These are phyloP conservation scores for Thalia dealbata DNA, from an alignment of 176 grass and related monocot species.

Conservation along the genomic window DNA sequence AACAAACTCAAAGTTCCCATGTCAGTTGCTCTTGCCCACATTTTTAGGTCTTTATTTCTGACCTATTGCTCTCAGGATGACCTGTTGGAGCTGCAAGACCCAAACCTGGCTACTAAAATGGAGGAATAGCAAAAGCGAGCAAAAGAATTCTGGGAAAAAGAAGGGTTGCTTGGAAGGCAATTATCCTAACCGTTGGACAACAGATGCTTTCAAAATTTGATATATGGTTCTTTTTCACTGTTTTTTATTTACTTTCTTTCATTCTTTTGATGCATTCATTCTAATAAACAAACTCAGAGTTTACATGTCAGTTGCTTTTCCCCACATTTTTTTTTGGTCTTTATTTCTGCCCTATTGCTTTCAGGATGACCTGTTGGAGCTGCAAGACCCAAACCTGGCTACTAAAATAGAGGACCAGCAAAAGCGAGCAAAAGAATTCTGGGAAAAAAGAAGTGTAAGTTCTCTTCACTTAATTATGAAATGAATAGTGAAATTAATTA, in stretches of 20 bases:
- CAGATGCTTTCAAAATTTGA: too few relatives aligned
- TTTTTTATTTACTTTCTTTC: not conserved
- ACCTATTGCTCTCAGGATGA: slow-evolving; percentile 50
- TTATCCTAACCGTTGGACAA: slow-evolving; percentile 99
- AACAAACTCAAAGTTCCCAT: too few relatives aligned
- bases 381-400: slow-evolving; percentile 69
- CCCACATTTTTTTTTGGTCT: not conserved
- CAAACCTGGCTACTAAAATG: slow-evolving; percentile 57
- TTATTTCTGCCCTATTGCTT: slow-evolving; percentile 4
- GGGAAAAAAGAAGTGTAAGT: slow-evolving; percentile 84
- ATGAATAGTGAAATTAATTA: too few relatives aligned
- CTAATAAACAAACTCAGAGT: not conserved
- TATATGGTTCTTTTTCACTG: not conserved
- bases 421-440: slow-evolving; percentile 73
- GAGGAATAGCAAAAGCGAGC: slow-evolving; percentile 46
- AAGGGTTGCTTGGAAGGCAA: slow-evolving; percentile 90
- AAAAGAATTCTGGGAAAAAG: too few relatives aligned
- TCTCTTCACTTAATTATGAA: slow-evolving; percentile 27
- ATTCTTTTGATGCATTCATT: not conserved
- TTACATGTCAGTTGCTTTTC: too few relatives aligned
- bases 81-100: slow-evolving; percentile 79
- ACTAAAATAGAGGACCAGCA: slow-evolving; percentile 55
- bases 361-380: slow-evolving; percentile 83
- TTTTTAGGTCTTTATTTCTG: not conserved
- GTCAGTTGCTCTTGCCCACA: too few relatives aligned